Base-by-base conservation (phyloP, 345 rosid genomes). In the Bruguiera sexangula region DNA sequence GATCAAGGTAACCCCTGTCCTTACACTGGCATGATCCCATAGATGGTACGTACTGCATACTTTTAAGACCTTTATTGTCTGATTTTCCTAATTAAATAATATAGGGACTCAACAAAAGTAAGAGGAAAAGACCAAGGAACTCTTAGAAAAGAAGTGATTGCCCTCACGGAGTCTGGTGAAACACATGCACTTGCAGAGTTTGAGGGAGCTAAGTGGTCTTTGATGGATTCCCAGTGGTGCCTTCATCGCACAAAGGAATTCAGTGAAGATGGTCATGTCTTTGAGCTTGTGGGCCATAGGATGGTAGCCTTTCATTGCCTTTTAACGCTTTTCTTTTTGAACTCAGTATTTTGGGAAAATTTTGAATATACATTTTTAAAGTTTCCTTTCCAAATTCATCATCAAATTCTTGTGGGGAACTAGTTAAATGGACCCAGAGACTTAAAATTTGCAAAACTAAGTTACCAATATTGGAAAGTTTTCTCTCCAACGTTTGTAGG, bases 141-240 rank as follows among this genome's bases (percentile, higher is more conserved):
- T 63, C 73, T 69, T 18, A 72, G 55, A 75, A 89, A 93, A 76
- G 91, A 91, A 81, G 96, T 95, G 59, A 77, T 82, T 37, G 93
- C 84, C 37, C 78, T 75, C 54, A 81, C 76, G 52, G 77, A 72
- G 20, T 75, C 83, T 20, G 93, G 92, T 48, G 92, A 95, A 73
- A 86, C 81, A 56, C 66, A 16, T 79, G 72, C 73, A 37, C 70
- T 88, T 16, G 99, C 96, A 22, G 93, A 86, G 68, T 81, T 78
- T 80, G 60, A 62, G 60, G 87, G 79, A 37, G 76, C 66, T 46
- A 72, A 66, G 13, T 95, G 97, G 99, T 85, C 84, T 46, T 78
- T 95, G 74, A 74, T 89, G 80, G 88, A 85, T 75, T 81, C 89
- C 53, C 78, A 76, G 62, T 89, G 96, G 96, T 72, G 74, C 77